Conservation (phyloP, 805 yeast species). For the Candida boleticola region DNA sequence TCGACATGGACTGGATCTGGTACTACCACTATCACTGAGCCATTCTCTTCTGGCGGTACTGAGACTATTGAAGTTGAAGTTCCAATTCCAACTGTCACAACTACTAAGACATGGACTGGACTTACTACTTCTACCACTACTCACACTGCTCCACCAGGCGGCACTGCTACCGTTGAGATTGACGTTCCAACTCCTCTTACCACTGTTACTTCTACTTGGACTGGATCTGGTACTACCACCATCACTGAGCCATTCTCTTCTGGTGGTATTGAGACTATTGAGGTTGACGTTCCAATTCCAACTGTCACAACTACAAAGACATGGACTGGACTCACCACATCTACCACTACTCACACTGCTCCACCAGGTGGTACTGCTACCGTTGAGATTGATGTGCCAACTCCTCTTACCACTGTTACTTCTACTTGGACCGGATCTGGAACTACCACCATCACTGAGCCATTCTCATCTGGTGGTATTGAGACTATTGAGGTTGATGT, state of each 20-base stretch:
- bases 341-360: slow-evolving; percentile 1
- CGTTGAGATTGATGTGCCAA: slow-evolving; percentile 4
- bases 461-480: slow-evolving; percentile 2
- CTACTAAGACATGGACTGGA: neutral
- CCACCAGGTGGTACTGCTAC: slow-evolving; percentile 5
- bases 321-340: slow-evolving; percentile 7
- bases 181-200: neutral
- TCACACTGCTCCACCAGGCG: slow-evolving; percentile 1
- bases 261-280: slow-evolving; percentile 9
- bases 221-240: slow-evolving; percentile 10
- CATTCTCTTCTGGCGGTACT: slow-evolving; percentile 8
- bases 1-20: slow-evolving; percentile 8
- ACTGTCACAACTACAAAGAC: slow-evolving; percentile 49
- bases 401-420: neutral
- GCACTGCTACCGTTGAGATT: neutral
- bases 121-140: neutral
- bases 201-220: slow-evolving; percentile 10
- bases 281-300: slow-evolving; percentile 16
- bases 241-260: slow-evolving; percentile 6
- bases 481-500: neutral
- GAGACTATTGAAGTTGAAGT: slow-evolving; percentile 6
- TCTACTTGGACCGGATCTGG: neutral
- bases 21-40: slow-evolving; percentile 11
- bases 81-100: slow-evolving; percentile 5
- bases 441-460: slow-evolving; percentile 8